Conservation (phyloP, 768 basidiomycete genomes). For the Antrodiella citrinella region DNA sequence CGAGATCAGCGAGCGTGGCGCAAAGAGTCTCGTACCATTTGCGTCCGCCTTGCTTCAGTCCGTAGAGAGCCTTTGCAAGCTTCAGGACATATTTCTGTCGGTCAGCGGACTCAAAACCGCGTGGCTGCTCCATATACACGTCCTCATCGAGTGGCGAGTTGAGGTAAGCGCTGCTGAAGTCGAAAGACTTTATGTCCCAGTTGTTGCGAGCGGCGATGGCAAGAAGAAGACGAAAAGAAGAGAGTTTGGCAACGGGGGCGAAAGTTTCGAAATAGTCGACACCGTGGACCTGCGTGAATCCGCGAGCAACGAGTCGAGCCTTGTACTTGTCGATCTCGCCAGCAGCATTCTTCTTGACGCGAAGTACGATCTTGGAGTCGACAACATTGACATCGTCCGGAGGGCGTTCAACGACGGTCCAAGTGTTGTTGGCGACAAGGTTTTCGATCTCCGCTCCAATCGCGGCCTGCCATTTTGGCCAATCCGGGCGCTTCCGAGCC, state of each 20-base stretch:
- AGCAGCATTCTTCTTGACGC: conserved; percentile 21
- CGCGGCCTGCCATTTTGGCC: conserved; percentile 12
- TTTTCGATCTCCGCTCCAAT: conserved; percentile 8
- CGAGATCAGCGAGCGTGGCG: conserved; percentile 9
- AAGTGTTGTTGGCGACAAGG: conserved; percentile 6
- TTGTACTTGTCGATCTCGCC: conserved; percentile 20
- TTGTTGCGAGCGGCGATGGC: conserved; percentile 2
- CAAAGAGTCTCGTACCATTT: neutral
- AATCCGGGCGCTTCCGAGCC: conserved; percentile 9
- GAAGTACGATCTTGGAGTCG: conserved; percentile 25
- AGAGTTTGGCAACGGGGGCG: conserved; percentile 18
- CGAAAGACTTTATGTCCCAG: neutral
- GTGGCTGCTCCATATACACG: conserved; percentile 5
- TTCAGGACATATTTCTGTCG: neutral
- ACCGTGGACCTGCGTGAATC: conserved; percentile 26
- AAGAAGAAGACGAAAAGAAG: conserved; percentile 7
- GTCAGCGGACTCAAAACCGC: conserved; percentile 7
- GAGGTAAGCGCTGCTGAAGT: conserved; percentile 4
- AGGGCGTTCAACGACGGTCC: conserved; percentile 7
- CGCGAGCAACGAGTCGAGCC: conserved; percentile 27
- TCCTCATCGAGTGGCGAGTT: conserved; percentile 2
- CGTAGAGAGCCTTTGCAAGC: neutral
- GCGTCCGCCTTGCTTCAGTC: neutral
- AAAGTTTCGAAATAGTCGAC: conserved; percentile 25
- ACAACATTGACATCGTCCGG: conserved; percentile 19